Evolutionary conservation across 2,329 filamentous ascomycete genomes (phyloP).

Genomic region (Sphaceloma murrayae): DNA sequence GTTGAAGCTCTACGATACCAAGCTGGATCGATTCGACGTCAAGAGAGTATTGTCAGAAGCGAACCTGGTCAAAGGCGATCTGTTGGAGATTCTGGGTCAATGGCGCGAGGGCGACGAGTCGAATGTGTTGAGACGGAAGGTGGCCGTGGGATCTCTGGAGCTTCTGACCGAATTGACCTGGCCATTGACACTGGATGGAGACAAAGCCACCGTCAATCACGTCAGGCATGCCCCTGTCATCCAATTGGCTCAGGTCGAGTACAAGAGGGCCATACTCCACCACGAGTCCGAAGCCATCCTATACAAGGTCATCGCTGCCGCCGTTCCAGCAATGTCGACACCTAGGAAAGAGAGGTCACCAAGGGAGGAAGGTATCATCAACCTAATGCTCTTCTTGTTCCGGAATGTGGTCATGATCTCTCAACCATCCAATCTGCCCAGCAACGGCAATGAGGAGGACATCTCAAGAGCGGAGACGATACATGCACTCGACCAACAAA

Average conservation of each 20-base stretch:
- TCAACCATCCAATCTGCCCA: conserved; percentile 60
- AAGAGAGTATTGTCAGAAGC: conserved; percentile 85
- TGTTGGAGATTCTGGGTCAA: conserved; percentile 76
- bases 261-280: conserved; percentile 82
- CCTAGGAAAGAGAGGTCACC: conserved; percentile 63
- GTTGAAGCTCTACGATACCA: conserved; percentile 90
- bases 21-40: conserved; percentile 87
- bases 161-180: conserved; percentile 87
- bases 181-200: conserved; percentile 72
- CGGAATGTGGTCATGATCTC: conserved; percentile 81
- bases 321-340: conserved; percentile 75
- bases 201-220: conserved; percentile 83
- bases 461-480: conserved; percentile 81
- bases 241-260: conserved; percentile 75
- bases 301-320: conserved; percentile 69
- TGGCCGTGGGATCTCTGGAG: conserved; percentile 79
- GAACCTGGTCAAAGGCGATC: conserved; percentile 80
- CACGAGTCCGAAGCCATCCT: conserved; percentile 69
- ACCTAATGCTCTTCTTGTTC: conserved; percentile 77
- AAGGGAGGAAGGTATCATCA: conserved; percentile 86
- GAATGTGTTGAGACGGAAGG: conserved; percentile 65
- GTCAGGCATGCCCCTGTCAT: conserved; percentile 85
- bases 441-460: conserved; percentile 81
- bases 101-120: conserved; percentile 69
- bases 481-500: conserved; percentile 80